Conservation (phyloP, 2,329 filamentous ascomycete species). For the Aspergillus quadrilineatus region DNA sequence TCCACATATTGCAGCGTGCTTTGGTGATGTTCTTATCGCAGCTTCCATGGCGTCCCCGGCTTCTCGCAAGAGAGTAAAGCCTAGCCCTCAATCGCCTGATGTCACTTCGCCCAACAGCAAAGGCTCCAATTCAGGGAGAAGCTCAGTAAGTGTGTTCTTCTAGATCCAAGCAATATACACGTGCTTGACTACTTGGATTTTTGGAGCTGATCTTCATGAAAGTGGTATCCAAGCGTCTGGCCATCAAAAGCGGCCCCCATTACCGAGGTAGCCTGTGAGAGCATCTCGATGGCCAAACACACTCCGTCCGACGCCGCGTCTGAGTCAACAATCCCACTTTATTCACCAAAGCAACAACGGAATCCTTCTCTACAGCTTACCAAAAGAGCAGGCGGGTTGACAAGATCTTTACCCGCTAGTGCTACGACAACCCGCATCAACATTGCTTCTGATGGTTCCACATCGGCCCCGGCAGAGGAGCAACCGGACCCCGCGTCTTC, state of each 20-base stretch:
- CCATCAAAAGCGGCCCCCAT: slow-evolving; percentile 49
- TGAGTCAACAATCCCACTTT: slow-evolving; percentile 32
- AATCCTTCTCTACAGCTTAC: slow-evolving; percentile 45
- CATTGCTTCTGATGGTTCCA: slow-evolving; percentile 43
- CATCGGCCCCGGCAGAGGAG: slow-evolving; percentile 30
- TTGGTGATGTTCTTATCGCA: slow-evolving; percentile 36
- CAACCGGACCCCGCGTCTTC: slow-evolving; percentile 18
- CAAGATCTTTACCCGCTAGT: slow-evolving; percentile 46
- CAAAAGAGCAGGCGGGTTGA: slow-evolving; percentile 40
- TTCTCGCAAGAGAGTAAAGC: slow-evolving; percentile 47
- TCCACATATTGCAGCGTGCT: background rate
- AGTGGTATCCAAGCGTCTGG: slow-evolving; percentile 50
- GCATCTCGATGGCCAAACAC: slow-evolving; percentile 46
- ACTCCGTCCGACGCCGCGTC: slow-evolving; percentile 35
- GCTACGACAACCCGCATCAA: slow-evolving; percentile 48
- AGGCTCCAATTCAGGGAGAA: slow-evolving; percentile 27
- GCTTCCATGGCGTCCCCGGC: slow-evolving; percentile 41
- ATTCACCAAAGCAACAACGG: slow-evolving; percentile 27
- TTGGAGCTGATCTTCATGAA: slow-evolving; percentile 23
- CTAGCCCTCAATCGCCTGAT: slow-evolving; percentile 34
- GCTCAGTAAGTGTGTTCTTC: slow-evolving; percentile 28
- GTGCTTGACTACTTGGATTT: slow-evolving; percentile 13
- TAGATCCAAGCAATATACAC: background rate
- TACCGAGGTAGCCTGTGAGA: slow-evolving; percentile 52
- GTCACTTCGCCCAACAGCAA: slow-evolving; percentile 21